These are phyloP conservation scores for Cytospora mali DNA, from an alignment of 2,329 filamentous ascomycete genomes.

Conservation along the genomic window DNA sequence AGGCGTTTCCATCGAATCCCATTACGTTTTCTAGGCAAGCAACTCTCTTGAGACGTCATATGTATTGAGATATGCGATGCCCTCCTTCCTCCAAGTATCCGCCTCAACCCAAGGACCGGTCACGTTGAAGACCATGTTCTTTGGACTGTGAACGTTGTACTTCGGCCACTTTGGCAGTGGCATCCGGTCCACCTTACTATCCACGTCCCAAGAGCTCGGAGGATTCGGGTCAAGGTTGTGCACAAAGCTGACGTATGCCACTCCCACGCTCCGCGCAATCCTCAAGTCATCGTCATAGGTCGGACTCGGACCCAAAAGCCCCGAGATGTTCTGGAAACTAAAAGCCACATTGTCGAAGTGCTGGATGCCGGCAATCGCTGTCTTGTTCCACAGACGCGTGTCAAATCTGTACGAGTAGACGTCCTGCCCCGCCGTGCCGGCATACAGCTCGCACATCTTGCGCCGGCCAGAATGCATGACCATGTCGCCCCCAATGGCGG, in stretches of 20 bases:
- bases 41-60: conserved; percentile 43
- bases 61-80: conserved; percentile 47
- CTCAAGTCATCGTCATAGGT: conserved; percentile 42
- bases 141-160: conserved; percentile 41
- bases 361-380: conserved; percentile 44
- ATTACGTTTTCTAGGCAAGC: conserved; percentile 32
- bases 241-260: conserved; percentile 49
- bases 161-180: conserved; percentile 45
- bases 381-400: conserved; percentile 46
- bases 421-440: conserved; percentile 34
- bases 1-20: background rate
- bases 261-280: conserved; percentile 42
- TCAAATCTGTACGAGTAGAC: conserved; percentile 56
- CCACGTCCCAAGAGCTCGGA: conserved; percentile 23
- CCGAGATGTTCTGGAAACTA: conserved; percentile 54
- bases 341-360: conserved; percentile 55
- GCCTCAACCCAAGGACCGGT: conserved; percentile 45
- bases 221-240: conserved; percentile 46
- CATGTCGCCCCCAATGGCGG: conserved; percentile 49
- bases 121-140: conserved; percentile 50
- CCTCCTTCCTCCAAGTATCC: conserved; percentile 51
- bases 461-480: conserved; percentile 52
- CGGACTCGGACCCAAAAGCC: conserved; percentile 48
- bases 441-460: conserved; percentile 47
- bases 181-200: conserved; percentile 31